A percentile compares a stretch with the other conserved stretches of the same genome.
Evolutionary conservation across 179 eudicot genomes (phyloP).

Genomic region (Vitellaria paradoxa): DNA sequence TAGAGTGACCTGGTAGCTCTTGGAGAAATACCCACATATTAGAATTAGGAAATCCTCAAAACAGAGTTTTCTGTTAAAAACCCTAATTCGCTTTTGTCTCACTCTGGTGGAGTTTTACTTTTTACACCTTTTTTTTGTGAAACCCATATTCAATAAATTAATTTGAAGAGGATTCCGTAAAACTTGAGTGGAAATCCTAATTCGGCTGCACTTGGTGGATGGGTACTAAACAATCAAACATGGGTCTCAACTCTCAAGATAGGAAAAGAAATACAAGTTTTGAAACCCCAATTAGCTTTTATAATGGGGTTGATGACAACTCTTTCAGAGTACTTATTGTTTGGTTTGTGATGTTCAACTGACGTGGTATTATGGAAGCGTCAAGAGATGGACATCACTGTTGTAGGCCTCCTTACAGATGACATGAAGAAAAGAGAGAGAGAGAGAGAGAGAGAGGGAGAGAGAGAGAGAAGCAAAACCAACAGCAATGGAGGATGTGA

Average conservation of each 20-base stretch:
- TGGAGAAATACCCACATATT: not conserved
- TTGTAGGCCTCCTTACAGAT: constrained; percentile 22
- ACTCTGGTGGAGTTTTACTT: not conserved
- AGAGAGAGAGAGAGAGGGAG: constrained; percentile 16
- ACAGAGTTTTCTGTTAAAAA: not conserved
- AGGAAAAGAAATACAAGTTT: not conserved
- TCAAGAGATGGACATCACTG: constrained; percentile 52
- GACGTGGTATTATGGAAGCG: constrained; percentile 49
- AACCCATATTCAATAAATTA: not conserved
- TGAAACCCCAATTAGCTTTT: not conserved
- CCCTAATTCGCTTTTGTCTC: constrained; percentile 20
- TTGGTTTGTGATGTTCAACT: constrained; percentile 22
- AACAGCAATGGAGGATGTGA: constrained; percentile 40
- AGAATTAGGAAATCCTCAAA: not conserved
- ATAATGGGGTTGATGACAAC: constrained; percentile 13
- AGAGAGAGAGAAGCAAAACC: constrained; percentile 13
- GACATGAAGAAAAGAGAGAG: constrained; percentile 15
- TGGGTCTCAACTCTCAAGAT: not conserved
- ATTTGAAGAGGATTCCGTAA: not conserved
- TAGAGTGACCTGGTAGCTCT: not conserved
- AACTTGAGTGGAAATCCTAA: constrained; percentile 9
- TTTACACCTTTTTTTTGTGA: not conserved
- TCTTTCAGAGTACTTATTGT: constrained; percentile 35
- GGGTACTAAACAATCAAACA: not conserved
- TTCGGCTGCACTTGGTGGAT: not conserved